Base-by-base conservation (phyloP, 345 rosid species). In the Diplotaxis tenuifolia region DNA sequence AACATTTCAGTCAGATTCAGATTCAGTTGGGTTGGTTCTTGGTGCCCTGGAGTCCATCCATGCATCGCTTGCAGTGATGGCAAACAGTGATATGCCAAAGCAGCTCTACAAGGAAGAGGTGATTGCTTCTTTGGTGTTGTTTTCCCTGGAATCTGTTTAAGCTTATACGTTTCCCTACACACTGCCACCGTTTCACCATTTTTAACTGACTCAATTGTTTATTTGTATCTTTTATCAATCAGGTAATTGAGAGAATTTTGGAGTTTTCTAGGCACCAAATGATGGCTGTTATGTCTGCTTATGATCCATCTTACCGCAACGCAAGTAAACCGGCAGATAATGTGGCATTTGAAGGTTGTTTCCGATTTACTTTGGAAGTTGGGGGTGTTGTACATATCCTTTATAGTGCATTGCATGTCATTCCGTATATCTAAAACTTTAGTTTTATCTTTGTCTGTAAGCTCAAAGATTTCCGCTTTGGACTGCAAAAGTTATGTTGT, bases 91-190 rank as follows among this genome's bases (percentile, higher is more conserved):
- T 81, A 92, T 95, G 99, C 94, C 99, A 38, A 92, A 92, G 81
- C 99, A 87, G 82, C 87, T 95, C 49, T 92, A 92, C 73, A 86
- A 89, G 64, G 99, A 95, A 82, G 99, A 92, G 99, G 99, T 92
- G 70, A 50, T 59, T 73, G 62, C 57, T 80, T 72, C 73, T 9
- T 25, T 36, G 62, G 9, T 65, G 56, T 55, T 67, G 32, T 64
- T 69, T 52, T 18, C 21, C 62, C 67, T 52, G 64, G 47, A 15
- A 25, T 79, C 59, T 60, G 9, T 18, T 47, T 22, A 53, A 54
- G 64, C 8, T 3, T 38, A n/a, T 52, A 22, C 58, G 31, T 57
- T n/a, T n/a, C 21, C 61, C 53, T 52, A 49, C 34, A 38, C 9
- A 28, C 27, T 23, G 34, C 71, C 75, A 23, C 57, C 56, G 7